These are phyloP conservation scores for Pseudogymnoascus sp. DNA, from an alignment of 2,329 filamentous ascomycete genomes.

Conservation along the genomic window DNA sequence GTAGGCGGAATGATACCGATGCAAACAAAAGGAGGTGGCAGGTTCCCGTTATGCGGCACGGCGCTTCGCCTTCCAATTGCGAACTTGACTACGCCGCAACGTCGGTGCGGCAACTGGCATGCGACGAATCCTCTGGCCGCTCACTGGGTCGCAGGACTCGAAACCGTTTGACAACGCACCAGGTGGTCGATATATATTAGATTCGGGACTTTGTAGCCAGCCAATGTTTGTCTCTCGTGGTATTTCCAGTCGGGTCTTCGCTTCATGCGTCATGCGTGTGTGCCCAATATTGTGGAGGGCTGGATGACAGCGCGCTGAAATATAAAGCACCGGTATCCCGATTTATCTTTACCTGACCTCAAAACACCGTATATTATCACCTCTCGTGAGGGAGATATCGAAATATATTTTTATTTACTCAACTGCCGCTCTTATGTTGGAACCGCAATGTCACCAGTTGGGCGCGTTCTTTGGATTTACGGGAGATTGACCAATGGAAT, in stretches of 20 bases:
- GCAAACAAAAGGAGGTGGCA: not conserved
- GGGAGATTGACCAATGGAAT: not conserved
- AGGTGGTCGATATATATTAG: not conserved
- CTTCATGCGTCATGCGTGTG: constrained; percentile 3
- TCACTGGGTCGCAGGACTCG: not conserved
- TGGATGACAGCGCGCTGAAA: not conserved
- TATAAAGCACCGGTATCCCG: not conserved
- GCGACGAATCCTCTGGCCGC: not conserved
- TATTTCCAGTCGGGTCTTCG: not conserved
- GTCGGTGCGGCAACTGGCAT: not conserved
- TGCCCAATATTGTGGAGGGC: constrained; percentile 2
- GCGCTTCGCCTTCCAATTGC: constrained; percentile 6
- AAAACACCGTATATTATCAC: not conserved
- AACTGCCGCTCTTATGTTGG: not conserved
- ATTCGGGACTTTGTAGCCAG: not conserved
- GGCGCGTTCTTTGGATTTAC: not conserved
- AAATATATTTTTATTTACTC: not conserved
- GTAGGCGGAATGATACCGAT: not conserved
- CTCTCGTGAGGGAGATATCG: not conserved
- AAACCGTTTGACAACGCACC: not conserved
- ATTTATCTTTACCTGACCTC: not conserved
- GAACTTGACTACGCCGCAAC: not conserved
- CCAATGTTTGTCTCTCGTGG: constrained; percentile 2
- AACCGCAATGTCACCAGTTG: not conserved
- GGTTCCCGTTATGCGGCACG: not conserved